These are phyloP conservation scores for Coemansia sp. DNA, from an alignment of 192 early-diverging fungal genomes.

Conservation along the genomic window DNA sequence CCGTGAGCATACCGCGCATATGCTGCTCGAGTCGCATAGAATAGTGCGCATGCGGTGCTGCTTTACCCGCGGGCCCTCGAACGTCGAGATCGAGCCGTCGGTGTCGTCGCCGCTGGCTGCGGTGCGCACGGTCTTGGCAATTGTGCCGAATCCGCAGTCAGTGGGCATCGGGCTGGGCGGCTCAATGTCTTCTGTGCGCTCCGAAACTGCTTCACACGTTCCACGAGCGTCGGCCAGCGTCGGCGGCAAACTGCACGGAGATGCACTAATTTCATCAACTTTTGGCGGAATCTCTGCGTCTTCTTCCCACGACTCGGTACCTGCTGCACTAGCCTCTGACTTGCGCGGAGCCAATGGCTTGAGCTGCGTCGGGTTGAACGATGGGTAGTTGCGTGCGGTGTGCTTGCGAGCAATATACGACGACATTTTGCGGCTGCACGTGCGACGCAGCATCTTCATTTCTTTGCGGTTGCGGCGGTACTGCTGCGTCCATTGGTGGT, in stretches of 20 bases:
- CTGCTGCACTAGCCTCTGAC: not conserved
- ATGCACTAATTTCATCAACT: not conserved
- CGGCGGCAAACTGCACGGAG: not conserved
- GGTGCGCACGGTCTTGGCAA: not conserved
- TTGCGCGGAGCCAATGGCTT: constrained; percentile 12
- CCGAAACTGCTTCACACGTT: not conserved
- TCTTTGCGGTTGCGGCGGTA: constrained; percentile 51
- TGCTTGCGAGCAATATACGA: constrained; percentile 41
- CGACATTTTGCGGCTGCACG: constrained; percentile 55
- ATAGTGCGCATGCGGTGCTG: constrained; percentile 50
- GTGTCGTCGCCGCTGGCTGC: constrained; percentile 41
- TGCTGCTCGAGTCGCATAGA: constrained; percentile 34
- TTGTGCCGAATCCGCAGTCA: not conserved
- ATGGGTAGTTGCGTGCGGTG: constrained; percentile 23
- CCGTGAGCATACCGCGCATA: constrained; percentile 35
- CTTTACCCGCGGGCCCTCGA: constrained; percentile 52
- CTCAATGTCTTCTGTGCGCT: not conserved
- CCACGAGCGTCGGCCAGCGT: not conserved
- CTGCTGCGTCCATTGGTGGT: constrained; percentile 73
- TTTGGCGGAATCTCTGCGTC: not conserved
- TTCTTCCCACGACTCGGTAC: constrained; percentile 5
- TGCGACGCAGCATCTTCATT: constrained; percentile 54
- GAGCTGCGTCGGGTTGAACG: constrained; percentile 35
- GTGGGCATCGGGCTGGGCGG: not conserved
- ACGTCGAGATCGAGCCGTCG: constrained; percentile 47